Conservation (phyloP, 805 yeast genomes). For the Wickerhamomyces rabaulensis region DNA sequence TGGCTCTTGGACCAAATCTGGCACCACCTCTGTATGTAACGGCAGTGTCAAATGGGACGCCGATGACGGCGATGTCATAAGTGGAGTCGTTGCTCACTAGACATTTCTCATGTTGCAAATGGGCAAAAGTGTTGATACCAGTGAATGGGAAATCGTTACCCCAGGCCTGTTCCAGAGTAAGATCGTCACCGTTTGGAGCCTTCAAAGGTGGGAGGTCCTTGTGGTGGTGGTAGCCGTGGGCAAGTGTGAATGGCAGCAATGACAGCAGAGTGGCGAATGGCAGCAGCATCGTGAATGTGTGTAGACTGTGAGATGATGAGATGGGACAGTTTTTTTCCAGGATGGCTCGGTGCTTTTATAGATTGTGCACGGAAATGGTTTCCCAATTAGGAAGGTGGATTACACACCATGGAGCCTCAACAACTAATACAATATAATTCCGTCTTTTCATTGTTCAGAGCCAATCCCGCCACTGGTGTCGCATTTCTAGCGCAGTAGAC, state of each 20-base stretch:
- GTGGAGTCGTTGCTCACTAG: constrained; percentile 38
- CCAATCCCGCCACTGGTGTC: too few species aligned
- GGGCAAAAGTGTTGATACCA: constrained; percentile 71
- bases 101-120: constrained; percentile 57
- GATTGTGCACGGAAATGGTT: background rate
- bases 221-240: background rate
- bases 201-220: background rate
- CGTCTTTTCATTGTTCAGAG: too few species aligned
- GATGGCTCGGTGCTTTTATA: background rate
- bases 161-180: constrained; percentile 58
- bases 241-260: background rate
- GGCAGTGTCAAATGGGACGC: constrained; percentile 83
- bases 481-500: too few species aligned
- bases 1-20: constrained; percentile 74
- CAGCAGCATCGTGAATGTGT: background rate
- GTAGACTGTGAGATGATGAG: background rate
- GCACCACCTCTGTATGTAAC: constrained; percentile 78
- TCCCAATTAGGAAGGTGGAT: background rate
- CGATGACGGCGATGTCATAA: constrained; percentile 70
- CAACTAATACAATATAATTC: too few species aligned
- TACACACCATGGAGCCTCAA: background rate
- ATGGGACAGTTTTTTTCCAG: background rate
- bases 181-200: constrained; percentile 10
- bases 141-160: constrained; percentile 69
- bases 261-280: constrained; percentile 1